Conservation (phyloP, 176 grass and related monocot genomes). For the Hordeum marinum region DNA sequence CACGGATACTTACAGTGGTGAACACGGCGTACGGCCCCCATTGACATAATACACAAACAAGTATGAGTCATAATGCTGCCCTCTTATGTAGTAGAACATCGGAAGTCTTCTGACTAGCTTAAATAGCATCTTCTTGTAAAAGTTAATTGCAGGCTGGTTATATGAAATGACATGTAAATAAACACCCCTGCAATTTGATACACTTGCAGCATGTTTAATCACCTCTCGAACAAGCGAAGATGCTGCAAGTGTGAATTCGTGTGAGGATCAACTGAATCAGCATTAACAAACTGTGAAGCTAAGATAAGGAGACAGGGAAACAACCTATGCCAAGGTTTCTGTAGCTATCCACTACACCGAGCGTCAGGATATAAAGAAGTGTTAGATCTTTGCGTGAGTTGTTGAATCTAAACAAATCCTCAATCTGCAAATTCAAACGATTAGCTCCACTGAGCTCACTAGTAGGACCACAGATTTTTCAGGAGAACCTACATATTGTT, state of each 20-base stretch:
- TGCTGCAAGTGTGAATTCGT: slow-evolving; percentile 52
- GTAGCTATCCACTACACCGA: slow-evolving; percentile 83
- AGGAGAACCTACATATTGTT: slow-evolving; percentile 3
- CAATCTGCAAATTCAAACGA: slow-evolving; percentile 55
- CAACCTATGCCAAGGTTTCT: slow-evolving; percentile 90
- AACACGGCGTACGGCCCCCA: slow-evolving; percentile 70
- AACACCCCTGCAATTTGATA: slow-evolving; percentile 82
- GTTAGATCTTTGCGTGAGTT: slow-evolving; percentile 64
- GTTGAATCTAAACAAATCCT: slow-evolving; percentile 88
- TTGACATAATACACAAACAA: slow-evolving; percentile 95
- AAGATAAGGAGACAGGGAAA: slow-evolving; percentile 14
- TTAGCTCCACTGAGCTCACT: slow-evolving; percentile 18
- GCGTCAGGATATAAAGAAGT: slow-evolving; percentile 83
- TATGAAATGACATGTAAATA: slow-evolving; percentile 99
- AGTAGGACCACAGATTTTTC: slow-evolving; percentile 9
- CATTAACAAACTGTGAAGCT: slow-evolving; percentile 18
- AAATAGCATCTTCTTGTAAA: slow-evolving; percentile 98
- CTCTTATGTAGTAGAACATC: slow-evolving; percentile 94
- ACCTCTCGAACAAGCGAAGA: slow-evolving; percentile 84
- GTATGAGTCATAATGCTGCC: slow-evolving; percentile 87
- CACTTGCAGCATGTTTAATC: slow-evolving; percentile 90
- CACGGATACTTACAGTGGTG: slow-evolving; percentile 75
- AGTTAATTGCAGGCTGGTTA: slow-evolving; percentile 90
- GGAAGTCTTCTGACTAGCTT: slow-evolving; percentile 77
- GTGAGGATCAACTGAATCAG: slow-evolving; percentile 4